Base-by-base conservation (phyloP, 108 stramenopile genomes). In the Skeletonema grethae region DNA sequence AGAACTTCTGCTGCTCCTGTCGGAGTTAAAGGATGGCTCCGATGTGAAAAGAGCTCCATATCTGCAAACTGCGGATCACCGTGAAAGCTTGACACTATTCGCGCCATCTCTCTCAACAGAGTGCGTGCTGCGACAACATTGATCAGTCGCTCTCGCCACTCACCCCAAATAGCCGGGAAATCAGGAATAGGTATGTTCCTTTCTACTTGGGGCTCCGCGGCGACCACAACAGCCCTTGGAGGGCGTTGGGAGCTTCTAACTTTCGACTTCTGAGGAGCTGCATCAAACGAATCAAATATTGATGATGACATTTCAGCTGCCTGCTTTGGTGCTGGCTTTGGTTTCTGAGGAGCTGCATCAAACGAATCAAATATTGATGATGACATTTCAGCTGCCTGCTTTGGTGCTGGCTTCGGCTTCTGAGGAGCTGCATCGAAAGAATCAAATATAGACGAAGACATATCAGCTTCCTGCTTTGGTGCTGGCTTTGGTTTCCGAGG, bases 51-150 rank as follows among this genome's bases (percentile, higher is more conserved):
- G 13, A 65, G 57, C 15, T 72, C 63, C 18, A 86, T 70, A 18
- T 56, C 22, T 3, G 57, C 45, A 43, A 72, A 63, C 32, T 77
- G 69, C 7, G 73, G 63, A 57, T 91, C 90, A 4, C 87, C 76
- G 41, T 81, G 71, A 65, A 88, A 87, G 30, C 72, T 80, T 6
- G 75, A 65, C 9, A 79, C 65, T 41, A 91, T 53, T 25, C 85
- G 72, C 20, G 82, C 86, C 38, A 91, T 61, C 61, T 94, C 93
- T 65, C 93, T 76, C 45, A 94, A 46, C 20, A 94, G 67, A 24
- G 86, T 82, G 18, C 90, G 64, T 22, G 87, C 88, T 66, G 69
- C 79, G 59, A 63, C 45, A 29, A 73, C 59, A 24, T 65, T 24
- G 22, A 90, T 59, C 7, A 84, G 35, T 1, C 71, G 24, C 16